Base-by-base conservation (phyloP, 371 early-diverging fungal genomes). In the Circinella umbellata region DNA sequence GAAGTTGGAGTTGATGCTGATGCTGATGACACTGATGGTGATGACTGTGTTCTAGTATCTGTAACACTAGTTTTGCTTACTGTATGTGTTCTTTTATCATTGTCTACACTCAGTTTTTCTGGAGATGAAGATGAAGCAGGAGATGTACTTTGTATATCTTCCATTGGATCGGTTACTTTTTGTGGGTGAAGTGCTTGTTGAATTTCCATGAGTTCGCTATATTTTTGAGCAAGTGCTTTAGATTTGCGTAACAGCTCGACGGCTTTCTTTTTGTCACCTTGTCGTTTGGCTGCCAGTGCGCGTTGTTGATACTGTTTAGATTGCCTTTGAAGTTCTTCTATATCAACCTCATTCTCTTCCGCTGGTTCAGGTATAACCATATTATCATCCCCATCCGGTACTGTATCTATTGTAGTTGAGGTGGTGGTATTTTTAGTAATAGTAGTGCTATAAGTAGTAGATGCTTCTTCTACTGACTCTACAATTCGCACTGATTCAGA, bases 181-280 rank as follows among this genome's bases (percentile, higher is more conserved):
- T 15, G 38, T 20, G n/a, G 65, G 15, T 49, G 63, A 46, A 37
- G 10, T 42, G 38, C 51, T 61, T 59, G 55, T 48, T 67, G 34
- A 9, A 34, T 35, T 17, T 69, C 62, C 1, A 61, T 17, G 3
- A 67, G 20, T 27, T 76, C 79, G 36, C 70, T 63, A 34, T 75
- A 73, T 37, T 72, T 74, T 54, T 75, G 73, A 37, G 66, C 54
- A 53, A 70, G 75, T 15, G 15, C 59, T 68, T 81, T 84, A 37
- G 81, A 81, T 57, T 81, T 73, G 11, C 84, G 71, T 15, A 84
- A 62, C 7, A 78, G 65, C 10, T 75, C 73, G 15, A 84, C 68
- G 0, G 84, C 82, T 55, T 70, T 73, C 35, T 76, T 76, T 54
- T 80, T 84, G 64, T 84, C 80, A 1, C 84, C 84, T n/a, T 70